Evolutionary conservation across 805 yeast species (phyloP), one percentile per base, ranked within the genome.

Genomic region (Candida khao-thaluensis): DNA sequence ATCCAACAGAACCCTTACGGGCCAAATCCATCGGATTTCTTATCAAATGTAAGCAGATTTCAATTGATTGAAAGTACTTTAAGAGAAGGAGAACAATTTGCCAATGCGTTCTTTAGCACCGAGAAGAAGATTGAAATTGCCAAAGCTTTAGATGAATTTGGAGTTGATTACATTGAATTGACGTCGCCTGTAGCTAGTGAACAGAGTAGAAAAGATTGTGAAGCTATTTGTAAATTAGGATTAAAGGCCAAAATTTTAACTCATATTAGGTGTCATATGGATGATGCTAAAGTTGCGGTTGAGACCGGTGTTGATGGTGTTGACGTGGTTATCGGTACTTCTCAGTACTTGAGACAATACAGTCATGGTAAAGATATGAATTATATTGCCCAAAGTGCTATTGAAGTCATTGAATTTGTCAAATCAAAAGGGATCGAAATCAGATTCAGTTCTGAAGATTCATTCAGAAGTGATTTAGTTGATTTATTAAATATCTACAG

Each of bases 271-370:
- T 76, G 82, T 59, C 79, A 75, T 53, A 76, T 76, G 80, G 76
- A 73, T 44, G 82, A 76, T 52, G 82, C 81, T 37, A 66, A 69
- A 56, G 74, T 74, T 31, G 82, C 82, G 1, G 80, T 75, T 17
- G 80, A 76, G 50, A 76, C 81, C 17, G 82, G 82, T 54, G 81
- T 76, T 41, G 81, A 76, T 50, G 82, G 82, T 52, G 81, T 76
- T 38, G 78, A 76, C 55, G 78, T 76, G 28, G 78, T 76, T 42
- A 76, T 76, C 56, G 82, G 81, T 46, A 76, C 82, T 8, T 75
- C 80, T 3, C 77, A 72, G 49, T 76, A 75, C 49, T 60, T 76
- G 49, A 72, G 81, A 66, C 67, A 74, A 52, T 75, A 71, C 52
- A 69, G 77, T 26, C 81, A 76, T 56, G 81, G 81, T 60, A 76